phyloP scores from a whole-genome alignment of 441 rosid species.

The Populus hybrid region DNA sequence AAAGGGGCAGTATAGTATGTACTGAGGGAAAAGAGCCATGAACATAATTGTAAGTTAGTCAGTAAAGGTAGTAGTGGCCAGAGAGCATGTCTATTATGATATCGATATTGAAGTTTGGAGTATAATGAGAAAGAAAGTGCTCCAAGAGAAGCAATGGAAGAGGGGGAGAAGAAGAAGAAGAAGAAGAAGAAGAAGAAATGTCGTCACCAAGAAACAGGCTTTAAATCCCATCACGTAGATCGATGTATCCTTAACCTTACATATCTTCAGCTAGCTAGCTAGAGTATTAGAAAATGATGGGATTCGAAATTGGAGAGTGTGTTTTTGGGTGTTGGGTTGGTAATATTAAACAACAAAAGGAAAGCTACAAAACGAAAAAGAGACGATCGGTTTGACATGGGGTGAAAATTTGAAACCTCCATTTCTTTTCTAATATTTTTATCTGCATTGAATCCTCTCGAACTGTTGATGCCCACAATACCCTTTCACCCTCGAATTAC shows the following conservation, averaged over 20 bases:
- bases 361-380: conserved; percentile 38
- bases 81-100: conserved; percentile 24
- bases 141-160: conserved; percentile 7
- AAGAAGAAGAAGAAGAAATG: conserved; percentile 37
- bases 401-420: conserved; percentile 14
- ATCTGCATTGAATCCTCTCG: background rate
- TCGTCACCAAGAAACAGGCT: conserved; percentile 38
- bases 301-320: conserved; percentile 40
- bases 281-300: conserved; percentile 37
- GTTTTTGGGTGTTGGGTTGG: conserved; percentile 15
- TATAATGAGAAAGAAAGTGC: conserved; percentile 9
- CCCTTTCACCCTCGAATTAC: conserved; percentile 1
- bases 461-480: conserved; percentile 7
- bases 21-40: background rate
- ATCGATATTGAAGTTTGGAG: conserved; percentile 40
- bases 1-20: background rate
- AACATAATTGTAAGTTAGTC: too few species aligned
- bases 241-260: conserved; percentile 41
- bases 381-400: conserved; percentile 49
- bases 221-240: conserved; percentile 45
- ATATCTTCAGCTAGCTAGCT: conserved; percentile 4
- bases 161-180: conserved; percentile 24
- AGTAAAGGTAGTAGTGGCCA: conserved; percentile 24
- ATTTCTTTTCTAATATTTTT: background rate
- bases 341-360: conserved; percentile 37